Evolutionary conservation across 1,139 yeast species (phyloP).

Genomic region (Hemisphaericaspora xylofermentans): DNA sequence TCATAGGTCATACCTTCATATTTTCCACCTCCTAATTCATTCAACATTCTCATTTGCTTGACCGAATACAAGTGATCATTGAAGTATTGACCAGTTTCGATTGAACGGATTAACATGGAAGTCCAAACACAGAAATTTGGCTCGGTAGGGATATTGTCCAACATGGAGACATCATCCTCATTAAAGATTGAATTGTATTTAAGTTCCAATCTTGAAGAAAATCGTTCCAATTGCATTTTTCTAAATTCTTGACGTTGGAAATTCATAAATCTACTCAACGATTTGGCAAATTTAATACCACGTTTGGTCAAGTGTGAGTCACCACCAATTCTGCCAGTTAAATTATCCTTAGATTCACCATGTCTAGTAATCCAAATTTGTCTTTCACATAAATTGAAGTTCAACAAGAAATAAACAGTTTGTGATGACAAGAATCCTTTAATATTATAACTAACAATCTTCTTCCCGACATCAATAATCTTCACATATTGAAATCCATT

Average conservation of each 20-base stretch:
- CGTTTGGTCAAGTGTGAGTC: conserved; percentile 79
- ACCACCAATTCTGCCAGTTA: conserved; percentile 85
- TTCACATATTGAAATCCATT: conserved; percentile 80
- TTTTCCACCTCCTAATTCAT: conserved; percentile 90
- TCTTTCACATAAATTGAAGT: conserved; percentile 86
- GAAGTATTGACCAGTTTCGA: conserved; percentile 76
- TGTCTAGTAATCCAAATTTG: conserved; percentile 96
- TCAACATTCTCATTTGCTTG: conserved; percentile 89
- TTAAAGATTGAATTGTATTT: conserved; percentile 35
- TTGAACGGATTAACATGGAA: conserved; percentile 75
- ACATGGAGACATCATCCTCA: conserved; percentile 23
- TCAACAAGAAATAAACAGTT: conserved; percentile 83
- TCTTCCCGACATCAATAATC: conserved; percentile 94
- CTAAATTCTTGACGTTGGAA: conserved; percentile 72
- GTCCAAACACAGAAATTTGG: conserved; percentile 92
- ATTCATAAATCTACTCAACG: conserved; percentile 72
- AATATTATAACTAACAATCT: conserved; percentile 86
- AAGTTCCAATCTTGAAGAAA: conserved; percentile 42
- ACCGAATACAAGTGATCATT: conserved; percentile 72
- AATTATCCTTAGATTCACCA: conserved; percentile 87
- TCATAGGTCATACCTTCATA: conserved; percentile 90
- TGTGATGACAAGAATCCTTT: conserved; percentile 94
- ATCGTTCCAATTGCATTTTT: conserved; percentile 57
- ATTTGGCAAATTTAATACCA: conserved; percentile 71
- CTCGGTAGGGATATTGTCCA: conserved; percentile 48